Evolutionary conservation across 2,329 filamentous ascomycete species (phyloP), one percentile per base, ranked within the genome.

Genomic region (Scedosporium apiospermum): DNA sequence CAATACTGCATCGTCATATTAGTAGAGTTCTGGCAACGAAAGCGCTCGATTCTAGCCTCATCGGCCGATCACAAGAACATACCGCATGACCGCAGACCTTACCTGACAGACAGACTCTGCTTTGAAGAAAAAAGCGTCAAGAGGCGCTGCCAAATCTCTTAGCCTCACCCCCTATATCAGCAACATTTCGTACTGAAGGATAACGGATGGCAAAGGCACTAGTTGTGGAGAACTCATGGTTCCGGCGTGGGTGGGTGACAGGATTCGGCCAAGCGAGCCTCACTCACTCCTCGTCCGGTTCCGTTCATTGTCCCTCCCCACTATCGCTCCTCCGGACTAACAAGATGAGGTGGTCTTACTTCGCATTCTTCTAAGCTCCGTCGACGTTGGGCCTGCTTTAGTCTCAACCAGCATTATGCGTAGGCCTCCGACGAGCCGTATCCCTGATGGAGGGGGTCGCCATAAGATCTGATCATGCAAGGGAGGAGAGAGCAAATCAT

Each of bases 401-500:
- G 44, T n/a, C 44, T 49, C 16, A 18, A 49, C 44, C 9, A 12
- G 1, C 16, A 49, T 49, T 18, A 49, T 49, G 44, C 44, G 18
- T 49, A 49, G 44, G 44, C 44, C 44, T 49, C 44, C 44, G 3
- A 49, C 44, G 18, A 49, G 44, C 44, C 44, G n/a, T n/a, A 7
- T n/a, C 14, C 10, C 16, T 49, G 18, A 49, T n/a, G 16, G 18
- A 21, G 44, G 44, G 44, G 14, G 16, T n/a, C n/a, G 18, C 44
- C 18, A 21, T 49, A 49, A 21, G 44, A 49, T 49, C 44, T n/a
- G 16, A 49, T 49, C 5, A n/a, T 49, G 18, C 44, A 49, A 49
- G 44, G 26, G 42, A 49, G 42, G 49, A 49, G 34, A 57, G 38
- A 30, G 63, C 26, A 61, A 60, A 27, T 63, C 46, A 63, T 63